A percentile compares a stretch with the other conserved stretches of the same genome.
phyloP scores from a whole-genome alignment of 352 stramenopile genomes.

The Pythium grandisporangium region DNA sequence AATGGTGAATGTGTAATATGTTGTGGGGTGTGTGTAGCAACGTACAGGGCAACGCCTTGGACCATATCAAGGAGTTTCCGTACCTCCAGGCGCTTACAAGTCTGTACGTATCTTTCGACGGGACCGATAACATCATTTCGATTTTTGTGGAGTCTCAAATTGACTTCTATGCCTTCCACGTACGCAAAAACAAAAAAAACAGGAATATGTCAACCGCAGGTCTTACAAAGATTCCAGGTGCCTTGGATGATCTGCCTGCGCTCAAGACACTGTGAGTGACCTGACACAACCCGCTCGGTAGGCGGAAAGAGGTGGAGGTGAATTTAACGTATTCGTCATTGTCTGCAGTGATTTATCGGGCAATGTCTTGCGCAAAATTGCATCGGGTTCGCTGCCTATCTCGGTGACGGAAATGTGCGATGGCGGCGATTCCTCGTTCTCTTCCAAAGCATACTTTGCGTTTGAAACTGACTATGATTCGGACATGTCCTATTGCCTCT shows the following conservation, averaged over 20 bases:
- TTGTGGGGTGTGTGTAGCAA: background rate
- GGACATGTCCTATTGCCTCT: too few relatives aligned
- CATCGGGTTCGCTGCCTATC: background rate
- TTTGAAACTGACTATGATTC: too few relatives aligned
- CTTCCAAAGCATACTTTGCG: too few relatives aligned
- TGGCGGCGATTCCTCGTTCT: too few relatives aligned
- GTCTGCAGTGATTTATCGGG: background rate
- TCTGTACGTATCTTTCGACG: background rate
- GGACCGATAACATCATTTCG: too few relatives aligned
- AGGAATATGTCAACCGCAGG: background rate
- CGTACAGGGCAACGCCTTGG: background rate
- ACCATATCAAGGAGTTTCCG: background rate
- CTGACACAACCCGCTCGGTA: too few relatives aligned
- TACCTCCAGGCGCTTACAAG: background rate
- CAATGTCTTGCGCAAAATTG: background rate
- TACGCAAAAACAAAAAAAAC: too few relatives aligned
- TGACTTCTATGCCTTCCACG: too few relatives aligned
- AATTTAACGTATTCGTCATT: too few relatives aligned
- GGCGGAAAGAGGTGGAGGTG: too few relatives aligned
- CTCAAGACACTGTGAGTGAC: background rate
- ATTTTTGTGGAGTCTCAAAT: too few relatives aligned
- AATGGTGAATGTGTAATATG: too few relatives aligned
- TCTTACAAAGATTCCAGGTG: background rate
- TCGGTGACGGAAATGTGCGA: background rate
- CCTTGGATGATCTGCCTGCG: background rate